phyloP scores from a whole-genome alignment of 192 early-diverging fungal species.

The Backusella australiensis region DNA sequence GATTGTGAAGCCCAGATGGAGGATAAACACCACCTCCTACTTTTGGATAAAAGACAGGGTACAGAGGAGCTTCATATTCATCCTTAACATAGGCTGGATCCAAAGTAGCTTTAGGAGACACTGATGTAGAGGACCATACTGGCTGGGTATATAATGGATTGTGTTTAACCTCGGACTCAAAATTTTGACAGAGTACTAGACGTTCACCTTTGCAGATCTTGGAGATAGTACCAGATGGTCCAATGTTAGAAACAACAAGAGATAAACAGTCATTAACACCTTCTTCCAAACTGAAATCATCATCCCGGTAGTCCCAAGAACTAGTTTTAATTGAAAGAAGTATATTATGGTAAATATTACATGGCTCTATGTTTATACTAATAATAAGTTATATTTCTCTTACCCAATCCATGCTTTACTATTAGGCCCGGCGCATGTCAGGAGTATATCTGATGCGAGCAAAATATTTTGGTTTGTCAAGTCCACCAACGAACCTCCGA shows the following conservation, averaged over 20 bases:
- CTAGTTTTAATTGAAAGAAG: background rate
- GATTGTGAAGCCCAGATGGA: background rate
- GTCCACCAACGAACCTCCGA: constrained; percentile 4
- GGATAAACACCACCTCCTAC: background rate
- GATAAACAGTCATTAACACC: background rate
- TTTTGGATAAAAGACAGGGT: background rate
- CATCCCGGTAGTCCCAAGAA: constrained; percentile 1
- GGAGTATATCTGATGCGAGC: background rate
- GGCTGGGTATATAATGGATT: background rate
- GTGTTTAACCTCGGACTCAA: background rate
- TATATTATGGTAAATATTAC: background rate
- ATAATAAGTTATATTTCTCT: background rate
- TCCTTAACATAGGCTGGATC: background rate
- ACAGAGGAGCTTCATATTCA: background rate
- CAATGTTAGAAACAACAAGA: background rate
- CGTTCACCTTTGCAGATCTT: background rate
- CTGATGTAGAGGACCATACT: background rate
- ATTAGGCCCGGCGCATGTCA: background rate
- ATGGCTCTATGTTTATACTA: background rate
- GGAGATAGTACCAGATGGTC: background rate
- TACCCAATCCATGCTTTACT: constrained; percentile 12
- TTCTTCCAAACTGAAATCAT: background rate
- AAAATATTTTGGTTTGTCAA: constrained; percentile 1
- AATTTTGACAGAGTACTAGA: background rate
- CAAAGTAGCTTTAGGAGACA: background rate